phyloP scores from a whole-genome alignment of 176 grass and related monocot genomes.

The Lolium multiflorum region DNA sequence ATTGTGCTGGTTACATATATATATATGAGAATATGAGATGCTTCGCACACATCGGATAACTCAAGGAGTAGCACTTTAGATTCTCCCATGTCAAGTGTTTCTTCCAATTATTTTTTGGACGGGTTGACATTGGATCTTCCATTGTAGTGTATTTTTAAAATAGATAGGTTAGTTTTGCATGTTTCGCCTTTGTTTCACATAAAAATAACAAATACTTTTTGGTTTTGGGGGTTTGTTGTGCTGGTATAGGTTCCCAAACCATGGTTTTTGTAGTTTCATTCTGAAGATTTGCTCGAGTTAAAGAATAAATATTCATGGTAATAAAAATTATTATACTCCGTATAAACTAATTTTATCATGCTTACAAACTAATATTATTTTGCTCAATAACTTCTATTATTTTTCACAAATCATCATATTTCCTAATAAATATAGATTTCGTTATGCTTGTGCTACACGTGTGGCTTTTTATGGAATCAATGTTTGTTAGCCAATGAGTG shows the following conservation, averaged over 20 bases:
- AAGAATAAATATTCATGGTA: neutral
- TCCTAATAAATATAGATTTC: constrained; percentile 16
- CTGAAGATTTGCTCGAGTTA: neutral
- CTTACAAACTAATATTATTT: neutral
- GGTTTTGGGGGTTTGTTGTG: neutral
- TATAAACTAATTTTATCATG: neutral
- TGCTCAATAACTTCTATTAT: neutral
- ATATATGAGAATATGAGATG: neutral
- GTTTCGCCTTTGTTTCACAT: neutral
- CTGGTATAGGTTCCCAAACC: neutral
- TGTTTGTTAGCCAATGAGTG: no score
- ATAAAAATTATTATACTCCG: neutral
- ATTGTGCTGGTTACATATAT: neutral
- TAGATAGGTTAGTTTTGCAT: neutral
- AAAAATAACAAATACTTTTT: neutral
- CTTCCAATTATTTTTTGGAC: neutral
- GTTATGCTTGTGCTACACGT: neutral
- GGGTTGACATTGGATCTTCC: neutral
- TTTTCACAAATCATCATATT: neutral
- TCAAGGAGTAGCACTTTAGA: neutral
- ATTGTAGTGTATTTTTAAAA: neutral
- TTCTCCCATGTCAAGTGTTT: neutral
- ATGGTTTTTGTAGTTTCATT: neutral
- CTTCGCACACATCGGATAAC: neutral
- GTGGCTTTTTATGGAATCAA: neutral